Base-by-base conservation (phyloP, 208 protist species). In the Leishmania guyanensis region DNA sequence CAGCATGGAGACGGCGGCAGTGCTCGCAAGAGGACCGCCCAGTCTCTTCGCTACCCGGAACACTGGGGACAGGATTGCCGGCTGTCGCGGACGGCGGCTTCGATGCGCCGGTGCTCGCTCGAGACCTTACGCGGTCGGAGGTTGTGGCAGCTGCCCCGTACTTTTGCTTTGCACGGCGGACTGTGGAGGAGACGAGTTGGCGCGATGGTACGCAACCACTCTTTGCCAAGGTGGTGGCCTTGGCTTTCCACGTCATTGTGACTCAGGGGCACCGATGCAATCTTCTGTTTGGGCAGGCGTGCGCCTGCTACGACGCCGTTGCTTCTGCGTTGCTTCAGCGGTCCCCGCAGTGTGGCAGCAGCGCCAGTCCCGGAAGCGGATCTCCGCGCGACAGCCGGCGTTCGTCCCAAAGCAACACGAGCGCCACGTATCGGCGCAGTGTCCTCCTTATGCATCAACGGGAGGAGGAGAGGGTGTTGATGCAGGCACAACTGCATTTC, bases 281-380 rank as follows among this genome's bases (percentile, higher is more conserved):
- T 79, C 81, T 97, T 26, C 77, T 89, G 76, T 95, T 95, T 86
- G 93, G 93, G 5, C 93, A 95, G 83, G 93, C 93, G 10, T 95
- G 86, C 36, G 84, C 86, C 22, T 97, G 93, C 88, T 97, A 97
- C 84, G 87, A 93, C 62, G 80, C 85, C 26, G 88, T 94, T 16
- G 88, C 90, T 0, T 89, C 82, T 33, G 36, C 81, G 26, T 70
- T 85, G 54, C 77, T 85, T 5, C 22, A 39, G 56, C 56, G 39
- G 12, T 78, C 60, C 10, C 26, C 14, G 54, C 75, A 65, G 39
- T 29, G 58, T 1, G 43, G 39, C 36, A 16, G 43, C 17, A 36
- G 64, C 62, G 26, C 20, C n/a, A 50, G 12, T 51, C 64, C 68
- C 17, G 51, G 65, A 43, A 73, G 16, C 22, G 3, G 46, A 29